phyloP scores from a whole-genome alignment of 805 yeast genomes.

The Cyberlindnera japonica region DNA sequence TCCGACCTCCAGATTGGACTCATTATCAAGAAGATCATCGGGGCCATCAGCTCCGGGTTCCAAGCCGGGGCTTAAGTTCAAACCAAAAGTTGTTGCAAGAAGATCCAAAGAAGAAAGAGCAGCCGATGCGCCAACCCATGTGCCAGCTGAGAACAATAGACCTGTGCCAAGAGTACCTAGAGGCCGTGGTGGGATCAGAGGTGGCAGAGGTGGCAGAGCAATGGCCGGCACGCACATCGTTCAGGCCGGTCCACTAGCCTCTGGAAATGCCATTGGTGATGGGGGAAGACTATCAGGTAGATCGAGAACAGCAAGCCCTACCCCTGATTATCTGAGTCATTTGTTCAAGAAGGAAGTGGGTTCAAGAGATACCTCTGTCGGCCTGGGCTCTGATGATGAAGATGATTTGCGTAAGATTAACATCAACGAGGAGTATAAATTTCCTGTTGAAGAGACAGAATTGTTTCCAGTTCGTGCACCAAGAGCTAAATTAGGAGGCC shows the following conservation, averaged over 20 bases:
- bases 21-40: conserved; percentile 31
- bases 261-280: conserved; percentile 39
- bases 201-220: conserved; percentile 28
- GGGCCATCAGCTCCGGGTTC: conserved; percentile 29
- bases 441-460: conserved; percentile 44
- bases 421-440: conserved; percentile 58
- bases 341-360: conserved; percentile 28
- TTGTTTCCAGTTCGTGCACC: conserved; percentile 71
- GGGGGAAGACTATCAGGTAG: conserved; percentile 18
- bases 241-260: conserved; percentile 67
- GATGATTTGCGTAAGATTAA: conserved; percentile 47
- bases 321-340: conserved; percentile 41
- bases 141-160: conserved; percentile 9
- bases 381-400: conserved; percentile 36
- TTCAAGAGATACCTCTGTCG: conserved; percentile 25
- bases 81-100: conserved; percentile 85
- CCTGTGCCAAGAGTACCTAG: conserved; percentile 9
- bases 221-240: conserved; percentile 54
- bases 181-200: conserved; percentile 21
- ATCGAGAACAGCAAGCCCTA: conserved; percentile 31
- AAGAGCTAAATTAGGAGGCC: conserved; percentile 48
- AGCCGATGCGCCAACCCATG: conserved; percentile 54
- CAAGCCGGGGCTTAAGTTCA: conserved; percentile 65
- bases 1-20: conserved; percentile 33
- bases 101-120: conserved; percentile 82